Conservation (phyloP, 345 rosid genomes). For the Durio zibethinus region DNA sequence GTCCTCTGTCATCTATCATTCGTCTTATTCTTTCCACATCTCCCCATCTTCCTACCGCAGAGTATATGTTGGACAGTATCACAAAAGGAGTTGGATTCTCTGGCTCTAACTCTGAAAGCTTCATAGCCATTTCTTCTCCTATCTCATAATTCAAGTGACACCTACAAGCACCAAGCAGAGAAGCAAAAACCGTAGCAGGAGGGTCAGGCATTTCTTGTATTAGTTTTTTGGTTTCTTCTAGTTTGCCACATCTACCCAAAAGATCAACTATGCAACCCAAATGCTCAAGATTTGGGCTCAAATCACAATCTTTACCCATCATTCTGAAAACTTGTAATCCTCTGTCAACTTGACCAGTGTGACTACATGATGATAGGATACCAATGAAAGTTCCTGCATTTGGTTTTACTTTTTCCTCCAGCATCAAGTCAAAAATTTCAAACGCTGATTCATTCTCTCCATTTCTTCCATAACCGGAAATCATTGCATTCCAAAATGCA, state of each 20-base stretch:
- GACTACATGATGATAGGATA: conserved; percentile 51
- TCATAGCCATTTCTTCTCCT: conserved; percentile 49
- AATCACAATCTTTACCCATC: conserved; percentile 35
- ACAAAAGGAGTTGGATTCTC: conserved; percentile 52
- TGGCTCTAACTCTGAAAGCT: conserved; percentile 50
- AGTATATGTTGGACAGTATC: conserved; percentile 55
- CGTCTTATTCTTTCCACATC: conserved; percentile 52
- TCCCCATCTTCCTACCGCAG: conserved; percentile 50
- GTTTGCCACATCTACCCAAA: conserved; percentile 49
- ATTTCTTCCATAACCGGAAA: conserved; percentile 69
- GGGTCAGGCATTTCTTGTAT: conserved; percentile 40
- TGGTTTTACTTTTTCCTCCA: conserved; percentile 41
- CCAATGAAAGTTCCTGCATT: conserved; percentile 48
- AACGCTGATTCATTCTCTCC: conserved; percentile 51
- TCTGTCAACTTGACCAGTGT: conserved; percentile 48
- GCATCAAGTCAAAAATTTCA: conserved; percentile 46
- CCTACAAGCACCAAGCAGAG: conserved; percentile 59
- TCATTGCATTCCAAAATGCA: conserved; percentile 70
- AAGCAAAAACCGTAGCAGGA: conserved; percentile 47
- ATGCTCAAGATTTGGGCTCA: conserved; percentile 46
- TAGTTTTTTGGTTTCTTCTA: conserved; percentile 51
- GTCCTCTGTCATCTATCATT: conserved; percentile 39
- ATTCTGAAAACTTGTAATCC: conserved; percentile 42
- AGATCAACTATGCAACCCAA: conserved; percentile 60
- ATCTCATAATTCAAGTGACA: conserved; percentile 41